These are phyloP conservation scores for Pythium vanterpoolii DNA, from an alignment of 352 stramenopile species.

Conservation along the genomic window DNA sequence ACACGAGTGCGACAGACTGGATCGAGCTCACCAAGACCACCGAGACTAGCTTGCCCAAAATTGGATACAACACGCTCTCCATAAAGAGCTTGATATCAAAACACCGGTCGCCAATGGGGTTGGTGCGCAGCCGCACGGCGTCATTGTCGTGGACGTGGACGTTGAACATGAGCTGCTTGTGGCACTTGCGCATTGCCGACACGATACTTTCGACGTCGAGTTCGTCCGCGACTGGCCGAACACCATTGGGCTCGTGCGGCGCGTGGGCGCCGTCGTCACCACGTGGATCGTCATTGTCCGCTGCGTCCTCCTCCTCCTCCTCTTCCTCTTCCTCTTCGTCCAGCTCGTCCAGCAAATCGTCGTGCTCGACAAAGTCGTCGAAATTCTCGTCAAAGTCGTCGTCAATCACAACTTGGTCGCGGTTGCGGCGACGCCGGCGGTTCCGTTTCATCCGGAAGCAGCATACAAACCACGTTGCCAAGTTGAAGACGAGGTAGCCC, in stretches of 20 bases:
- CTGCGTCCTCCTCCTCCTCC: no score
- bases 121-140: conserved; percentile 44
- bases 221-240: conserved; percentile 16
- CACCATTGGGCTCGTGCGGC: neutral
- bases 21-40: conserved; percentile 60
- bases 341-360: conserved; percentile 21
- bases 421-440: conserved; percentile 35
- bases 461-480: conserved; percentile 71
- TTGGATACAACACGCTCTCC: conserved; percentile 55
- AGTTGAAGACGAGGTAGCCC: conserved; percentile 73
- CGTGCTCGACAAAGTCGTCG: conserved; percentile 21
- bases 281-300: no score
- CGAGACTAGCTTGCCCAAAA: conserved; percentile 37
- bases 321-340: conserved; percentile 13
- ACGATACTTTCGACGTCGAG: conserved; percentile 53
- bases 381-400: conserved; percentile 38
- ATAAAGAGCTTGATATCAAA: conserved; percentile 73
- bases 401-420: conserved; percentile 17
- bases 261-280: conserved; percentile 15
- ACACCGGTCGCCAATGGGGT: conserved; percentile 62
- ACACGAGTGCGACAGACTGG: conserved; percentile 38
- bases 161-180: conserved; percentile 70
- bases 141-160: conserved; percentile 74
- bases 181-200: conserved; percentile 49
- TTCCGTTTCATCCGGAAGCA: conserved; percentile 55